phyloP scores from a whole-genome alignment of 2,329 filamentous ascomycete species.

The Xylariaceae sp. region DNA sequence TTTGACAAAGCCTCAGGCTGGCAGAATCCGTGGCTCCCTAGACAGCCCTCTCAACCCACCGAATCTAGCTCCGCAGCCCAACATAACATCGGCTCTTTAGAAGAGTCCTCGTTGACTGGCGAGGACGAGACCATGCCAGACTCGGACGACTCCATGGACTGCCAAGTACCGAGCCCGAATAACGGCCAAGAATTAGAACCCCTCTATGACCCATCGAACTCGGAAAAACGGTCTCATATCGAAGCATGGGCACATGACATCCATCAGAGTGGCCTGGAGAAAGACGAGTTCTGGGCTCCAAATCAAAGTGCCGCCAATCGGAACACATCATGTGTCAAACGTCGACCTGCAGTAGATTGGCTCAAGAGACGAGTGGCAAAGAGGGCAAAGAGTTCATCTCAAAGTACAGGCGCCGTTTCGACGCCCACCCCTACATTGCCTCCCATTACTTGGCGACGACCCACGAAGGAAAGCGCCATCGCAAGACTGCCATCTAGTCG shows the following conservation, averaged over 20 bases:
- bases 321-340: constrained; percentile 20
- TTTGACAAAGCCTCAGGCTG: constrained; percentile 52
- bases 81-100: constrained; percentile 4
- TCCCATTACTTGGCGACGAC: constrained; percentile 2
- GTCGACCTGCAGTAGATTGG: constrained; percentile 26
- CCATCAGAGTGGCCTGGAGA: constrained; percentile 15
- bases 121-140: constrained; percentile 9
- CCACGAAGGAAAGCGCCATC: constrained; percentile 3
- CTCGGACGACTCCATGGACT: constrained; percentile 30
- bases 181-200: constrained; percentile 27
- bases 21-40: constrained; percentile 51
- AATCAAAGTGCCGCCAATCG: constrained; percentile 1
- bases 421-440: constrained; percentile 21
- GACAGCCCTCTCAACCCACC: constrained; percentile 6
- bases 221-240: constrained; percentile 24
- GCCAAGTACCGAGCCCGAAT: constrained; percentile 40
- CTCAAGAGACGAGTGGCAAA: constrained; percentile 29
- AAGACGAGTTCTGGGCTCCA: constrained; percentile 32
- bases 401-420: constrained; percentile 14
- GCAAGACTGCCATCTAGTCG: constrained; percentile 11
- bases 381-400: constrained; percentile 19
- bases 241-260: constrained; percentile 27
- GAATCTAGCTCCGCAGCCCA: constrained; percentile 4
- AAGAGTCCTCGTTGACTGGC: constrained; percentile 4
- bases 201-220: constrained; percentile 10